These are phyloP conservation scores for Coelastrella sp. DNA, from an alignment of 139 green algal genomes.

Conservation along the genomic window DNA sequence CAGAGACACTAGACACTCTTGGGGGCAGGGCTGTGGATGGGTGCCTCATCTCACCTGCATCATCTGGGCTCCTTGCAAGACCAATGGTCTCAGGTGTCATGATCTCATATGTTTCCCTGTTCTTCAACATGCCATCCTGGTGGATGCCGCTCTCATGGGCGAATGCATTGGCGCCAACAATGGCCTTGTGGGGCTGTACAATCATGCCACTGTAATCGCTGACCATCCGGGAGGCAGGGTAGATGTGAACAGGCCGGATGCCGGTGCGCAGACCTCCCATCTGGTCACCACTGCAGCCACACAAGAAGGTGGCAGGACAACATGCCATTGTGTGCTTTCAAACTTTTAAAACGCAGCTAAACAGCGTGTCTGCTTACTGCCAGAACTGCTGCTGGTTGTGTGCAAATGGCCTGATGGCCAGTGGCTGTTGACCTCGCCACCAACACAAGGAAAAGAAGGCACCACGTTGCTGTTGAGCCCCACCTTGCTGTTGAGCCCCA, in stretches of 20 bases:
- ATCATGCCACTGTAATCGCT: conserved; percentile 92
- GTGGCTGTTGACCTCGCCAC: too few species aligned
- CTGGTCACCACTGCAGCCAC: conserved; percentile 53
- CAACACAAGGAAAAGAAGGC: too few species aligned
- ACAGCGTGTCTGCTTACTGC: too few species aligned
- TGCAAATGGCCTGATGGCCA: too few species aligned
- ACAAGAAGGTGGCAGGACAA: neutral
- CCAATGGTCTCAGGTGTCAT: conserved; percentile 98
- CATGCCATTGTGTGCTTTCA: neutral
- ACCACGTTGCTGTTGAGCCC: too few species aligned
- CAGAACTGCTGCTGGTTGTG: too few species aligned
- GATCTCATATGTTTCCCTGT: conserved; percentile 94
- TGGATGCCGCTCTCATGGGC: conserved; percentile 98
- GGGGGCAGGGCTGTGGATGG: too few species aligned
- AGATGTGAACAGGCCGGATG: conserved; percentile 93
- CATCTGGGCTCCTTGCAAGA: conserved; percentile 74
- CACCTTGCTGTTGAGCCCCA: too few species aligned
- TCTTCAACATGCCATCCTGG: conserved; percentile 93
- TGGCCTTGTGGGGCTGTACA: conserved; percentile 99
- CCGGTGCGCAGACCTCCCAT: conserved; percentile 92
- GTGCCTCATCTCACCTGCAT: conserved; percentile 55
- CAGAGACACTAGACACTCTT: too few species aligned
- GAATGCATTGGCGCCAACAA: conserved; percentile 99
- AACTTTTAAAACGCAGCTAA: too few species aligned
- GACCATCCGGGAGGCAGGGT: conserved; percentile 92